phyloP scores from a whole-genome alignment of 768 basidiomycete species.

The Boletus fagicola region DNA sequence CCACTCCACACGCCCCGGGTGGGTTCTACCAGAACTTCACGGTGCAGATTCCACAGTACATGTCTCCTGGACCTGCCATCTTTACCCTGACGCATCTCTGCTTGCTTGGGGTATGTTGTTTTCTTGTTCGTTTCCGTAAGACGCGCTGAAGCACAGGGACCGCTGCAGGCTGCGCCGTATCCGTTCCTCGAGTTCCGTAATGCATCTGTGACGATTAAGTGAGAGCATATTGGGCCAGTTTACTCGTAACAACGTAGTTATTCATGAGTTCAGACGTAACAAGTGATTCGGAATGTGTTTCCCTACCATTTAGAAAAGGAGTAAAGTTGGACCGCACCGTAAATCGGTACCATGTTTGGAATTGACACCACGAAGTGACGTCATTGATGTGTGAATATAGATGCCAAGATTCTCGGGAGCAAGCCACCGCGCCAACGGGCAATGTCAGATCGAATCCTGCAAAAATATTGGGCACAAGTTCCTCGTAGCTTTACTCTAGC shows the following conservation, averaged over 20 bases:
- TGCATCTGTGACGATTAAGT: slow-evolving; percentile 19
- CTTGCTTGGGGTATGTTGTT: slow-evolving; percentile 27
- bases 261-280: neutral
- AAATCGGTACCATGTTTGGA: too few relatives aligned
- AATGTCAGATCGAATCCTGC: neutral
- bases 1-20: slow-evolving; percentile 14
- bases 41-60: slow-evolving; percentile 11
- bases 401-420: neutral
- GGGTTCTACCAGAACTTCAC: slow-evolving; percentile 33
- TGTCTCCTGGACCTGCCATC: slow-evolving; percentile 22
- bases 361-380: too few relatives aligned
- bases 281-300: neutral
- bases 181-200: slow-evolving; percentile 33
- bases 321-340: neutral
- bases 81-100: slow-evolving; percentile 32
- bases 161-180: slow-evolving; percentile 20
- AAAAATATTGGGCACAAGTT: neutral
- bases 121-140: neutral
- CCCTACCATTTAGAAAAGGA: too few relatives aligned
- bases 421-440: neutral
- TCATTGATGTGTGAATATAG: neutral
- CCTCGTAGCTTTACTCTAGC: neutral
- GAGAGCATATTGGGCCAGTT: neutral
- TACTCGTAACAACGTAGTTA: neutral
- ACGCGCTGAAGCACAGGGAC: neutral